Base-by-base conservation (phyloP, 2,329 filamentous ascomycete species). In the Monascus ruber region DNA sequence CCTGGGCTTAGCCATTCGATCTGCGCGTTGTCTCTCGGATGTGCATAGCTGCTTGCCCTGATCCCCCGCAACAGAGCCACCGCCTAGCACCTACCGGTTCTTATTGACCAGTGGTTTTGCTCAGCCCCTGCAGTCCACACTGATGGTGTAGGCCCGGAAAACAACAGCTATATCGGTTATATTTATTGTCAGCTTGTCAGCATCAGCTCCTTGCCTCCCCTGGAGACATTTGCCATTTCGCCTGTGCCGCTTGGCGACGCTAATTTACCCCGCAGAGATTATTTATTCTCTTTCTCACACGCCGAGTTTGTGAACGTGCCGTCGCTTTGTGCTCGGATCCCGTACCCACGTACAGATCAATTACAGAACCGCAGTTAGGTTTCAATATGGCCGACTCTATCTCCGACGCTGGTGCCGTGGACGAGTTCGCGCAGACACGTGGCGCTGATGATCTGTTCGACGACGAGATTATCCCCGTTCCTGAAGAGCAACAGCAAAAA, bases 371-470 rank as follows among this genome's bases (percentile, higher is more conserved):
- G 17, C 17, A 17, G 17, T 29, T 29, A 10, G 10, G 28, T 29
- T 10, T 29, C 2, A 31, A 27, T 5, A 41, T 46, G 41, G 37
- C 35, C 6, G 34, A 39, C 10, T 28, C 39, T 31, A 37, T 32
- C 8, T 26, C 33, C 24, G 50, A 52, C 40, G 43, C 48, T 26
- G 35, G 42, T 24, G 43, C 39, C 5, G 63, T 69, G 54, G 68
- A 70, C 40, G 63, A 69, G 48, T 71, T 71, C 41, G 65, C 68
- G 25, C 68, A 71, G 40, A 71, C 68, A 2, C 62, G 68, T 24
- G 66, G 63, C 24, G 64, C 60, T n/a, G 68, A 71, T 43, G 67
- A 71, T 48, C 54, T 71, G 5, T 71, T 71, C 43, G 66, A 70
- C 45, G 68, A 71, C 46, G 68, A 71, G 45, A 69, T 71, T 37